Evolutionary conservation across 75 land plant genomes (phyloP).

Genomic region (Cunninghamia lanceolata): DNA sequence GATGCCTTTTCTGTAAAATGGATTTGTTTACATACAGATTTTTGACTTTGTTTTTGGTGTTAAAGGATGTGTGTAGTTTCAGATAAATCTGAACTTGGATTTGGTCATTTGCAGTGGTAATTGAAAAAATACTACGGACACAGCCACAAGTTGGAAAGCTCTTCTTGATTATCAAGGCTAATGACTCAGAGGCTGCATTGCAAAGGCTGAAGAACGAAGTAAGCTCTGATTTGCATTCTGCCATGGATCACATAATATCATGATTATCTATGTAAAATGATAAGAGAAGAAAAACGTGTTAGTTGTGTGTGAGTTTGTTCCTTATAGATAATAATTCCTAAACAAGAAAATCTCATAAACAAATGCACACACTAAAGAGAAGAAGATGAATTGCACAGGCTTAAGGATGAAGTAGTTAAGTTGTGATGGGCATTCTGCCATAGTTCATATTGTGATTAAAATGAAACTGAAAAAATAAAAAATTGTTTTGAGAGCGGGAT

Average conservation of each 20-base stretch:
- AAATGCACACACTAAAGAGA: too few species aligned
- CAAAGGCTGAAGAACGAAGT: conserved; percentile 68
- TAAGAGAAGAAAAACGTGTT: too few species aligned
- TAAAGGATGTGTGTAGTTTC: background rate
- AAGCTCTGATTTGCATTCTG: background rate
- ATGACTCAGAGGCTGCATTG: conserved; percentile 41
- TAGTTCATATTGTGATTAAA: too few species aligned
- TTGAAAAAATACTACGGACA: conserved; percentile 84
- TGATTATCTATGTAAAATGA: too few species aligned
- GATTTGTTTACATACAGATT: too few species aligned
- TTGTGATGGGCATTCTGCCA: too few species aligned
- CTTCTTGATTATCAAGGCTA: conserved; percentile 72
- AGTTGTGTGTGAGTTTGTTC: too few species aligned
- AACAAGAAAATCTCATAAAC: too few species aligned
- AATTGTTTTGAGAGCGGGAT: too few species aligned
- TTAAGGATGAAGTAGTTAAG: conserved; percentile 58
- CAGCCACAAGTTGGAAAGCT: conserved; percentile 77
- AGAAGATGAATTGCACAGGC: conserved; percentile 46
- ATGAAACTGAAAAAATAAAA: too few species aligned
- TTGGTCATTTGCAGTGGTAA: conserved; percentile 49
- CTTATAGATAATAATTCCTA: background rate
- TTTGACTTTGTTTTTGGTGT: too few species aligned
- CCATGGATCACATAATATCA: background rate
- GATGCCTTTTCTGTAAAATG: too few species aligned
- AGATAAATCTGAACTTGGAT: background rate